A percentile compares a stretch with the other conserved stretches of the same genome.
phyloP scores from a whole-genome alignment of 1,139 yeast genomes.

The Geotrichum phurueaensis region DNA sequence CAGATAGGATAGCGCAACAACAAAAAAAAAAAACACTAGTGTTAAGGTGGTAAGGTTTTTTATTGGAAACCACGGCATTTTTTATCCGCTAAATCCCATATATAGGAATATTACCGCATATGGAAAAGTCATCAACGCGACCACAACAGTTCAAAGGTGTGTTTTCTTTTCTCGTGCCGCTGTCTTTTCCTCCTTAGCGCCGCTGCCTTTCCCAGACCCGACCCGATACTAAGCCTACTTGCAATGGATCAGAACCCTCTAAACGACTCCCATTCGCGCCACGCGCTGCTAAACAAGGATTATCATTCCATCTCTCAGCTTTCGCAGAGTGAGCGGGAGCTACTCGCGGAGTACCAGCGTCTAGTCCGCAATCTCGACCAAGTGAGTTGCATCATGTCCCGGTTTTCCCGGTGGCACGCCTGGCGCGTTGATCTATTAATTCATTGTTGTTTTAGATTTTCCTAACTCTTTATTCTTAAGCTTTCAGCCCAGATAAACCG shows the following conservation, averaged over 20 bases:
- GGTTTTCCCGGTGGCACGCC: not conserved
- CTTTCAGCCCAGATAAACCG: slow-evolving; percentile 25
- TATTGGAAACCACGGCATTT: not conserved
- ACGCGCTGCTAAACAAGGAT: slow-evolving; percentile 12
- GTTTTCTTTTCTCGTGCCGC: not conserved
- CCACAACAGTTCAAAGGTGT: not conserved
- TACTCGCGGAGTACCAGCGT: slow-evolving; percentile 31
- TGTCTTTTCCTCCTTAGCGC: not conserved
- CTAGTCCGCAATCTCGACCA: slow-evolving; percentile 27
- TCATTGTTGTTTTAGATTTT: not conserved
- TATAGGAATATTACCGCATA: not conserved
- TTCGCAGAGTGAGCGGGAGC: slow-evolving; percentile 26
- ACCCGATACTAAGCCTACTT: not conserved
- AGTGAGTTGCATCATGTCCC: slow-evolving; percentile 22
- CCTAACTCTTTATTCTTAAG: slow-evolving; percentile 15
- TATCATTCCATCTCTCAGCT: slow-evolving; percentile 13
- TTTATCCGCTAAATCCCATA: not conserved
- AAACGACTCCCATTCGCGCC: slow-evolving; percentile 9
- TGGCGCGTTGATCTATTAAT: slow-evolving; percentile 1
- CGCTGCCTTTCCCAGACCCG: not conserved
- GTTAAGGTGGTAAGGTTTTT: not conserved
- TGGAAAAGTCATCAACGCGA: not conserved
- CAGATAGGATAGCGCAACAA: not conserved
- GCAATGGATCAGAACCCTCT: not conserved
- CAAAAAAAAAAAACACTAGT: not conserved